Evolutionary conservation across 1,139 yeast species (phyloP).

Genomic region (Blastobotrys petasosporus): DNA sequence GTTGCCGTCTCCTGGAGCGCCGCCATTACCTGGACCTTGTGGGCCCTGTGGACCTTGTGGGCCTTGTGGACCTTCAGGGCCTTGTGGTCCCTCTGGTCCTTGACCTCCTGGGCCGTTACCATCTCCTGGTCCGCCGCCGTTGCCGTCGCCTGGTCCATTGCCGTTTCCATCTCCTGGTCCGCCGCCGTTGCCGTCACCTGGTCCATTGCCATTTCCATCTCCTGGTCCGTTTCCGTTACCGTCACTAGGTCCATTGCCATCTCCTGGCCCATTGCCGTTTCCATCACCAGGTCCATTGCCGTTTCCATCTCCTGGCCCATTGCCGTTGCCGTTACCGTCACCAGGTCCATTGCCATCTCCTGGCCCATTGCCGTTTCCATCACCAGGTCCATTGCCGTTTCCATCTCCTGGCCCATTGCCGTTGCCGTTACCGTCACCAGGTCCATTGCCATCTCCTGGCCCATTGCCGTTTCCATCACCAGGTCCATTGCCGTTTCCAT

Average conservation of each 20-base stretch:
- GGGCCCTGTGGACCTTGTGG: too few relatives aligned
- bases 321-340: slow-evolving; percentile 1
- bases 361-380: too few relatives aligned
- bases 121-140: not conserved
- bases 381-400: too few relatives aligned
- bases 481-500: too few relatives aligned
- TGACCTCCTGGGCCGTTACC: too few relatives aligned
- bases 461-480: too few relatives aligned
- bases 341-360: slow-evolving; percentile 13
- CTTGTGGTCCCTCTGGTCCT: too few relatives aligned
- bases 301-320: slow-evolving; percentile 1
- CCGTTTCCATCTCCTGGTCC: slow-evolving; percentile 6
- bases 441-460: too few relatives aligned
- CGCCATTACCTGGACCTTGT: not conserved
- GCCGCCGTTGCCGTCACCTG: slow-evolving; percentile 4
- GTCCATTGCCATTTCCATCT: not conserved
- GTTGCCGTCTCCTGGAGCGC: too few relatives aligned
- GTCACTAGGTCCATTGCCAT: slow-evolving; percentile 1
- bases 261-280: not conserved
- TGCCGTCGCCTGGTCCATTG: slow-evolving; percentile 1
- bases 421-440: too few relatives aligned
- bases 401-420: too few relatives aligned
- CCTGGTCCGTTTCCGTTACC: slow-evolving; percentile 5
- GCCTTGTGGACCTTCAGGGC: too few relatives aligned
- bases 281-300: slow-evolving; percentile 3